A percentile compares a stretch with the other conserved stretches of the same genome.
Evolutionary conservation across 2,329 filamentous ascomycete genomes (phyloP).

Genomic region (Huntiella abstrusa): DNA sequence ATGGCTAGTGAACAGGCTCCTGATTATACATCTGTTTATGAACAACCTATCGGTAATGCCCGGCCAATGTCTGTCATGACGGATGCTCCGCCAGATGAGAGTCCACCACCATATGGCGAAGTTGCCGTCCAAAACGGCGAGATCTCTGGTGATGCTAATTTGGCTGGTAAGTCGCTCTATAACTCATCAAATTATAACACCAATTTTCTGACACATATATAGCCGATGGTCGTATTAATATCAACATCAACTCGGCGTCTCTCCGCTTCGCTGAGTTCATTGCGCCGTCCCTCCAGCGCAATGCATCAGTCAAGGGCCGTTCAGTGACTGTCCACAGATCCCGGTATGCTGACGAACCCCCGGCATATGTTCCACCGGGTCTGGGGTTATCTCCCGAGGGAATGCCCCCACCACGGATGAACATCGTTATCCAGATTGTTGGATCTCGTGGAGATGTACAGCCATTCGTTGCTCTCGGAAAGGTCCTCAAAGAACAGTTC

Average conservation of each 20-base stretch:
- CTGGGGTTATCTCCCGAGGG: slow-evolving; percentile 45
- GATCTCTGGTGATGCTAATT: slow-evolving; percentile 40
- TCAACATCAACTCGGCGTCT: slow-evolving; percentile 57
- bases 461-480: slow-evolving; percentile 53
- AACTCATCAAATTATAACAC: not conserved
- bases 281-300: slow-evolving; percentile 17
- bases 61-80: too few relatives aligned
- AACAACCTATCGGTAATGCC: too few relatives aligned
- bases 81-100: slow-evolving; percentile 2
- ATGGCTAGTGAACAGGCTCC: too few relatives aligned
- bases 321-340: slow-evolving; percentile 5
- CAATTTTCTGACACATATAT: not conserved
- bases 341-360: slow-evolving; percentile 6
- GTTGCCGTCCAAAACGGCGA: slow-evolving; percentile 22
- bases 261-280: slow-evolving; percentile 7
- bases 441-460: slow-evolving; percentile 60
- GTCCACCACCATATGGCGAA: slow-evolving; percentile 40
- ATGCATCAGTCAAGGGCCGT: slow-evolving; percentile 11
- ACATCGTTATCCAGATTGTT: slow-evolving; percentile 58
- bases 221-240: slow-evolving; percentile 63
- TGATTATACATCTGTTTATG: too few relatives aligned
- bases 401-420: slow-evolving; percentile 37
- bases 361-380: slow-evolving; percentile 51
- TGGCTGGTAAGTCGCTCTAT: slow-evolving; percentile 27
- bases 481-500: slow-evolving; percentile 42